phyloP scores from a whole-genome alignment of 2,329 filamentous ascomycete genomes.

The Calonectria pseudoreteaudii region DNA sequence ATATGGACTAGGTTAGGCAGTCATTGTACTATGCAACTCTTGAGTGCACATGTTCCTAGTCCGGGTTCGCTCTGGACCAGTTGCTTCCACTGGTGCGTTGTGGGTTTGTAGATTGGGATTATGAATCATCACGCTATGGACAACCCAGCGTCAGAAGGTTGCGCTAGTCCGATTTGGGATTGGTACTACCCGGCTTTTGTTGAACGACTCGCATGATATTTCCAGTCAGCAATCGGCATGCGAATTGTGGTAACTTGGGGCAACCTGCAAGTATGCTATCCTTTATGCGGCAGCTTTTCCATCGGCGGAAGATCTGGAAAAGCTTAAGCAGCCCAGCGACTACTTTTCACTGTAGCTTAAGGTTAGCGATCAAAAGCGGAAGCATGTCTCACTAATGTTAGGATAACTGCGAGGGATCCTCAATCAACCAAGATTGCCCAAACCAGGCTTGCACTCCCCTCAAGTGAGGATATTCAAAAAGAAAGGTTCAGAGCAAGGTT shows the following conservation, averaged over 20 bases:
- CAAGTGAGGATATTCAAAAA: background rate
- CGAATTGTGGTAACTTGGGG: background rate
- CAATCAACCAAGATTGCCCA: background rate
- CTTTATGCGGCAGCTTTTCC: background rate
- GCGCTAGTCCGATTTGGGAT: background rate
- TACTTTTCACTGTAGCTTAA: background rate
- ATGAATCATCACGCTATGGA: background rate
- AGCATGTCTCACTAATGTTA: too few species aligned
- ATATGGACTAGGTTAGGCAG: background rate
- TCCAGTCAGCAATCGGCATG: background rate
- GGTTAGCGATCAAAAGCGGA: background rate
- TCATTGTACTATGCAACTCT: background rate
- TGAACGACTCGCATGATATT: background rate
- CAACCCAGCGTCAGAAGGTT: background rate
- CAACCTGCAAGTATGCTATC: background rate
- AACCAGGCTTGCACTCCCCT: background rate
- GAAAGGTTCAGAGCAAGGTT: background rate
- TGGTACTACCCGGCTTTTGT: background rate
- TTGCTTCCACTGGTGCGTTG: background rate
- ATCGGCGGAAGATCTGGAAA: background rate
- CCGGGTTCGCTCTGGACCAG: background rate
- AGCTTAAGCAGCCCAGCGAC: background rate
- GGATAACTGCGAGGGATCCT: too few species aligned
- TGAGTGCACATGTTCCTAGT: background rate
- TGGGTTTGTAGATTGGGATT: background rate